These are phyloP conservation scores for Irpex sp. DNA, from an alignment of 1,284 basidiomycete genomes.

Conservation along the genomic window DNA sequence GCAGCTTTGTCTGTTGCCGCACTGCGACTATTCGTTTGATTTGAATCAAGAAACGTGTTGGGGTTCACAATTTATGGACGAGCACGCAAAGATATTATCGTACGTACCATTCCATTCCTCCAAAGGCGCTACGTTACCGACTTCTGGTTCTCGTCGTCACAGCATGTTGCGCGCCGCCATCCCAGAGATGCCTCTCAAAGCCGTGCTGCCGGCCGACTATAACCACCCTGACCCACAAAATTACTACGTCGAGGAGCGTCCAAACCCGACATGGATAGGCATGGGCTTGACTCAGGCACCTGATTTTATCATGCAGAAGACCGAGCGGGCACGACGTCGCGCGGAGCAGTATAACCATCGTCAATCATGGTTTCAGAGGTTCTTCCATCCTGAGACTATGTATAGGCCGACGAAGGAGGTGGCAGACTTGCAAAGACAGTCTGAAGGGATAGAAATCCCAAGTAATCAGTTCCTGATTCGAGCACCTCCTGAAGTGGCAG, in stretches of 20 bases:
- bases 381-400: background rate
- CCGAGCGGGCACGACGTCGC: background rate
- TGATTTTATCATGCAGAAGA: background rate
- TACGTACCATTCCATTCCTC: background rate
- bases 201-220: background rate
- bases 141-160: background rate
- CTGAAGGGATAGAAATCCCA: background rate
- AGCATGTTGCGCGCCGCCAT: background rate
- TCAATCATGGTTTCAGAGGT: background rate
- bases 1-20: constrained; percentile 5
- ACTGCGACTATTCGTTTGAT: constrained; percentile 8
- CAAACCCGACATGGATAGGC: background rate
- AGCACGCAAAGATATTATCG: constrained; percentile 2
- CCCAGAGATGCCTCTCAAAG: background rate
- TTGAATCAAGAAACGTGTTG: background rate
- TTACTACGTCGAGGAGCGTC: constrained; percentile 1
- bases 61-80: background rate
- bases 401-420: background rate
- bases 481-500: background rate
- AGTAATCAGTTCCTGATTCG: background rate
- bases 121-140: background rate
- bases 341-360: background rate
- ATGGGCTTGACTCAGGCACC: background rate
- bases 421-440: background rate
- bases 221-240: background rate